These are phyloP conservation scores for Podila epigama DNA, from an alignment of 192 early-diverging fungal species.

Conservation along the genomic window DNA sequence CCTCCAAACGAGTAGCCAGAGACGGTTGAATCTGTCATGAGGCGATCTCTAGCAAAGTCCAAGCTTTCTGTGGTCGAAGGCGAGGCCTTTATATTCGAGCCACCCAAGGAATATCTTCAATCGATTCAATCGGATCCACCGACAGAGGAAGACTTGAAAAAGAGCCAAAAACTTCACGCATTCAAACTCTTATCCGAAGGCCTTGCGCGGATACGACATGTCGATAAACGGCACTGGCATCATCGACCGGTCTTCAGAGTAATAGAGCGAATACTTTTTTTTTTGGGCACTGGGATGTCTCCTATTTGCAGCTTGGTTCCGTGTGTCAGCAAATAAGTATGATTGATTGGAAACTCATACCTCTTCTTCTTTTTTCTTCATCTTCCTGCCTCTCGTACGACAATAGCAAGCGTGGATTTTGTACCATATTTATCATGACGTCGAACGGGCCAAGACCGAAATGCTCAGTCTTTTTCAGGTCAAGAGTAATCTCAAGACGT, in stretches of 20 bases:
- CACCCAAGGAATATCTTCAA: conserved; percentile 21
- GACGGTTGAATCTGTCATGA: conserved; percentile 12
- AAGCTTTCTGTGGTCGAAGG: conserved; percentile 31
- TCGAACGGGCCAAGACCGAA: conserved; percentile 64
- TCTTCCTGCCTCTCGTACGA: not conserved
- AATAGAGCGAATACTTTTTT: too few relatives aligned
- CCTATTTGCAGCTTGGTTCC: too few relatives aligned
- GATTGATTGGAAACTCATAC: too few relatives aligned
- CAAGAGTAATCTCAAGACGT: conserved; percentile 58
- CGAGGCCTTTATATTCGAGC: conserved; percentile 40
- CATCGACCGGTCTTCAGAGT: conserved; percentile 75
- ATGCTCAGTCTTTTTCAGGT: conserved; percentile 67
- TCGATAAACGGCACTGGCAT: conserved; percentile 75
- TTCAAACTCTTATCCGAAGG: conserved; percentile 52
- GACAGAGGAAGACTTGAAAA: conserved; percentile 14
- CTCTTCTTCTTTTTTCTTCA: not conserved
- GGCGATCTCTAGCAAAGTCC: conserved; percentile 8
- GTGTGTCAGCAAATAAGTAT: too few relatives aligned
- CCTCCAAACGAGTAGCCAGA: conserved; percentile 7
- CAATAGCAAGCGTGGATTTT: conserved; percentile 69
- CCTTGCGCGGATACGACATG: conserved; percentile 57
- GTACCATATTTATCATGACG: conserved; percentile 62
- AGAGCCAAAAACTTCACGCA: conserved; percentile 38
- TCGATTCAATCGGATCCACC: not conserved
- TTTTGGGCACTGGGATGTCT: too few relatives aligned